These are phyloP conservation scores for Podosphaera aphanis DNA, from an alignment of 2,329 filamentous ascomycete species.

Conservation along the genomic window DNA sequence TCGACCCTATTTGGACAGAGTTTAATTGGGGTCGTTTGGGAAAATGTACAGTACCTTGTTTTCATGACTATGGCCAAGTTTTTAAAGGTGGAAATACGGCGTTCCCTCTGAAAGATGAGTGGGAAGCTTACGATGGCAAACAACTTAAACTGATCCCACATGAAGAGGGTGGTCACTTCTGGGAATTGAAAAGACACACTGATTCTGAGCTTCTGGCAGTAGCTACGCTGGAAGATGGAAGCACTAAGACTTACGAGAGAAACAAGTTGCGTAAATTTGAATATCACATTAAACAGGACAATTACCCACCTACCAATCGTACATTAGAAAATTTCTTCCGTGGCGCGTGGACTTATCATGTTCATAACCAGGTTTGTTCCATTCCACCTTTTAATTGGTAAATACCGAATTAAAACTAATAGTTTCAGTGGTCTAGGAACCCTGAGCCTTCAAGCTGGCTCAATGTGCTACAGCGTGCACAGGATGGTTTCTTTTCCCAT, in stretches of 20 bases:
- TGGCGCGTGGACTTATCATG: constrained; percentile 32
- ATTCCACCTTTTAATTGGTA: background rate
- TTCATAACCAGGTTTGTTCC: constrained; percentile 27
- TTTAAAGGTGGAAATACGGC: constrained; percentile 24
- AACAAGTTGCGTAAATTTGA: constrained; percentile 16
- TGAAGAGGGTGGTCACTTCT: constrained; percentile 9
- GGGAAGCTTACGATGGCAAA: constrained; percentile 26
- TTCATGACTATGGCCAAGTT: constrained; percentile 27
- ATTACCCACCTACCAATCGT: constrained; percentile 30
- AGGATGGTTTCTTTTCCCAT: constrained; percentile 29
- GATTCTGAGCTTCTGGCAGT: constrained; percentile 5
- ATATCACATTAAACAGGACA: constrained; percentile 25
- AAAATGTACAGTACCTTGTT: constrained; percentile 28
- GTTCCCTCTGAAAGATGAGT: constrained; percentile 24
- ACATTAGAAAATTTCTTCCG: constrained; percentile 31
- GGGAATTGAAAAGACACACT: constrained; percentile 7
- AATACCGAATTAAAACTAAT: background rate
- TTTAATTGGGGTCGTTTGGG: constrained; percentile 29
- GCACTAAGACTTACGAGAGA: constrained; percentile 7
- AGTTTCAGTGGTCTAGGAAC: constrained; percentile 27
- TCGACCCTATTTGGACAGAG: constrained; percentile 33
- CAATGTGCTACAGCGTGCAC: constrained; percentile 26
- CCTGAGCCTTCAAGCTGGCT: constrained; percentile 32
- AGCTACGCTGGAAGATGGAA: constrained; percentile 4
- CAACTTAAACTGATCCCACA: constrained; percentile 17